phyloP scores from a whole-genome alignment of 768 basidiomycete genomes.

The Mycena polygramma region DNA sequence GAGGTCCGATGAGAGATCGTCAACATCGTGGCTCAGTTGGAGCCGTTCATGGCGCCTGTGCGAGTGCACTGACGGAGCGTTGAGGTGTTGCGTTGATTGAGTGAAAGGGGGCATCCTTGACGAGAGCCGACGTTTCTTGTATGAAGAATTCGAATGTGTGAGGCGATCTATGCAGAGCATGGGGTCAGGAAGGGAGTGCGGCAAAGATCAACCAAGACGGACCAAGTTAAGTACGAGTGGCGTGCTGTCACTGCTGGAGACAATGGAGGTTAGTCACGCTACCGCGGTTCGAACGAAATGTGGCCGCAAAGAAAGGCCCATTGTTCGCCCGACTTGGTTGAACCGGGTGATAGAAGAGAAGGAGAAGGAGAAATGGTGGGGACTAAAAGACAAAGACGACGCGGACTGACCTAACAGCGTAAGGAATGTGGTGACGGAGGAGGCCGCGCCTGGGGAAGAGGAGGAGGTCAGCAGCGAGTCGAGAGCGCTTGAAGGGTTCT shows the following conservation, averaged over 20 bases:
- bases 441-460: slow-evolving; percentile 70
- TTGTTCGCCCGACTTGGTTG: slow-evolving; percentile 51
- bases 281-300: slow-evolving; percentile 22
- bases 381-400: slow-evolving; percentile 30
- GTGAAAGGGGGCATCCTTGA: slow-evolving; percentile 67
- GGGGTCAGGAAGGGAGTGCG: slow-evolving; percentile 35
- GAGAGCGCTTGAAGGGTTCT: slow-evolving; percentile 53
- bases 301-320: slow-evolving; percentile 36
- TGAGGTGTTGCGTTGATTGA: slow-evolving; percentile 57
- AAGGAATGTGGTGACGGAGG: slow-evolving; percentile 77
- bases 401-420: slow-evolving; percentile 61
- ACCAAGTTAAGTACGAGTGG: slow-evolving; percentile 38
- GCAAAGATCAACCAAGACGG: slow-evolving; percentile 38
- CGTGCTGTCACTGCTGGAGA: slow-evolving; percentile 33
- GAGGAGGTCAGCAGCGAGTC: slow-evolving; percentile 39
- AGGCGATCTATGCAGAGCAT: slow-evolving; percentile 57
- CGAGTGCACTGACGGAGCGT: slow-evolving; percentile 59
- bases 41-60: slow-evolving; percentile 64
- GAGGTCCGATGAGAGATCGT: slow-evolving; percentile 81
- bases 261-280: slow-evolving; percentile 35
- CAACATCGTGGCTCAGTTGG: slow-evolving; percentile 63
- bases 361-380: slow-evolving; percentile 18
- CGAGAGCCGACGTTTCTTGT: slow-evolving; percentile 54
- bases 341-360: slow-evolving; percentile 31
- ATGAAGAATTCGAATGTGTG: slow-evolving; percentile 54